Percentiles rank a stretch among this genome's conserved stretches.
Evolutionary conservation across 345 rosid genomes (phyloP).

Genomic region (Camelina hispida): DNA sequence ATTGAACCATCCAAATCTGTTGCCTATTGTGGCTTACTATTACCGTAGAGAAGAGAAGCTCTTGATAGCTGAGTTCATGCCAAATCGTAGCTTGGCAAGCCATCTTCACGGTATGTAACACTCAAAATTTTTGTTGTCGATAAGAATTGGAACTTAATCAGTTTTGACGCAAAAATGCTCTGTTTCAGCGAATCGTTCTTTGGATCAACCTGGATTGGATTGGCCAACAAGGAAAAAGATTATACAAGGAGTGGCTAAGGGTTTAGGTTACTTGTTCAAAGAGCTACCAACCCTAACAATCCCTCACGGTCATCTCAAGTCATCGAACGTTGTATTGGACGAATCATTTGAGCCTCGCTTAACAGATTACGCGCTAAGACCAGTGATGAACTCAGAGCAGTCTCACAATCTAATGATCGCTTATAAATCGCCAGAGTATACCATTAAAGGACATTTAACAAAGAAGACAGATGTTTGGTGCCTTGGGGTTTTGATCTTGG

Average conservation of each 20-base stretch:
- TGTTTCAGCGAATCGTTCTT: slow-evolving; percentile 62
- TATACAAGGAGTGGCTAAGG: slow-evolving; percentile 67
- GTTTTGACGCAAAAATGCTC: slow-evolving; percentile 12
- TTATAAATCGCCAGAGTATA: slow-evolving; percentile 77
- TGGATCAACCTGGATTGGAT: slow-evolving; percentile 55
- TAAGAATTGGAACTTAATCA: neutral
- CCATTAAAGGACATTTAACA: slow-evolving; percentile 47
- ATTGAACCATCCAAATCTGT: slow-evolving; percentile 62
- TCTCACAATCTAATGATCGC: slow-evolving; percentile 64
- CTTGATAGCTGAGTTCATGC: slow-evolving; percentile 57
- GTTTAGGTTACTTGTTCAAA: slow-evolving; percentile 62
- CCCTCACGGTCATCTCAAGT: slow-evolving; percentile 82
- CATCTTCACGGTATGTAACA: slow-evolving; percentile 65
- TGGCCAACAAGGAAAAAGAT: slow-evolving; percentile 69
- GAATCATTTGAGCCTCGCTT: slow-evolving; percentile 56
- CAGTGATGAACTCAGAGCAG: slow-evolving; percentile 65
- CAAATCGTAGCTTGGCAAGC: slow-evolving; percentile 69
- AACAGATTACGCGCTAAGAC: slow-evolving; percentile 65
- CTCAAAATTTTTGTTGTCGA: neutral
- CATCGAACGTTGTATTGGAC: slow-evolving; percentile 73
- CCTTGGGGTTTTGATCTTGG: slow-evolving; percentile 69
- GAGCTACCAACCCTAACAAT: slow-evolving; percentile 59
- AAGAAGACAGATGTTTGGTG: slow-evolving; percentile 74
- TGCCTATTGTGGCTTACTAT: slow-evolving; percentile 63
- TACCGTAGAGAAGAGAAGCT: slow-evolving; percentile 81